Percentiles rank a stretch among this genome's conserved stretches.
Evolutionary conservation across 306 rosid genomes (phyloP).

Genomic region (Luffa aegyptiaca): DNA sequence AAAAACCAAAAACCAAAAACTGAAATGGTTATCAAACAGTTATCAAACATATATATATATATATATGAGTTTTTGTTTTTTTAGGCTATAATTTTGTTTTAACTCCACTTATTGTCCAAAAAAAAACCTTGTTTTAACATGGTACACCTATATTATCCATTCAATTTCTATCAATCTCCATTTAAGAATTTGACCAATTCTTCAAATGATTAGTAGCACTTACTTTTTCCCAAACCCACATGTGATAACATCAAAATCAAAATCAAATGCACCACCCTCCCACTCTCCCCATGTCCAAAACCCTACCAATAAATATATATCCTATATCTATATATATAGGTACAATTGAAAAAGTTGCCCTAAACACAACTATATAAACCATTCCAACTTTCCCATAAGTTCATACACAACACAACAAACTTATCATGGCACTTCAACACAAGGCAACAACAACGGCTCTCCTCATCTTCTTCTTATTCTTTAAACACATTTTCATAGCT

Average conservation of each 20-base stretch:
- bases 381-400: background rate
- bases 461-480: background rate
- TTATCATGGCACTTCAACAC: background rate
- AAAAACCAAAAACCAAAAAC: too few relatives aligned
- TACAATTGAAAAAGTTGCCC: background rate
- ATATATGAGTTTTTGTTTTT: too few relatives aligned
- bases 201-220: background rate
- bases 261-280: background rate
- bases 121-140: too few relatives aligned
- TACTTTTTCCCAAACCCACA: background rate
- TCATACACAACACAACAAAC: background rate
- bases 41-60: too few relatives aligned
- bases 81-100: too few relatives aligned
- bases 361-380: background rate
- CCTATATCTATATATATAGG: too few relatives aligned
- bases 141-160: background rate
- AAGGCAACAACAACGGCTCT: background rate
- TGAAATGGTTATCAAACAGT: too few relatives aligned
- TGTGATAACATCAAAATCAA: background rate
- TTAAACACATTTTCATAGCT: background rate
- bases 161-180: too few relatives aligned
- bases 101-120: too few relatives aligned
- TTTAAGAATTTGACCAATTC: background rate
- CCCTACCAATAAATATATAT: too few relatives aligned
- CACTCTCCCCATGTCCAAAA: background rate